Percentiles rank a stretch among this genome's conserved stretches.
These are phyloP conservation scores for Venturia nashicola DNA, from an alignment of 2,329 filamentous ascomycete species.

Conservation along the genomic window DNA sequence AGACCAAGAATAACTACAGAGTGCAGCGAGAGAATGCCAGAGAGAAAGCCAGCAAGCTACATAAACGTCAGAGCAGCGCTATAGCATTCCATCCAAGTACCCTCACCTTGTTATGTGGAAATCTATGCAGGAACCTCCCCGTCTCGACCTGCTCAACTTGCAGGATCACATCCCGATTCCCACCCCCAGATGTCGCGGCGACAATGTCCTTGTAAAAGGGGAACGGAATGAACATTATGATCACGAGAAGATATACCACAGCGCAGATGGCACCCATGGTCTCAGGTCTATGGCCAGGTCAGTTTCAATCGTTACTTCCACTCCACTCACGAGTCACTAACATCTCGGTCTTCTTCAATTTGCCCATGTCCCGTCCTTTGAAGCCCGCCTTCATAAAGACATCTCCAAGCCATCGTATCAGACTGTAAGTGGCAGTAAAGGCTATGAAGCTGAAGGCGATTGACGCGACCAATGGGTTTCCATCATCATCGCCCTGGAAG, in stretches of 20 bases:
- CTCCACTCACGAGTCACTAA: slow-evolving; percentile 25
- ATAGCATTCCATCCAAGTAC: background rate
- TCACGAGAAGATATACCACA: slow-evolving; percentile 75
- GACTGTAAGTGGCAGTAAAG: slow-evolving; percentile 68
- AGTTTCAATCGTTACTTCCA: slow-evolving; percentile 11
- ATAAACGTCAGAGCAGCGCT: background rate
- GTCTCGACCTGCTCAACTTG: slow-evolving; percentile 57
- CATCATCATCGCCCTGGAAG: slow-evolving; percentile 56
- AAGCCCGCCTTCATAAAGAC: slow-evolving; percentile 81
- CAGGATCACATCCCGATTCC: slow-evolving; percentile 76
- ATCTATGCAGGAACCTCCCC: slow-evolving; percentile 77
- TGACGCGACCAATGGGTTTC: slow-evolving; percentile 79
- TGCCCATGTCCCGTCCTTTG: slow-evolving; percentile 82
- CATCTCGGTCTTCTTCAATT: slow-evolving; percentile 63
- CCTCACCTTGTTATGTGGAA: slow-evolving; percentile 81
- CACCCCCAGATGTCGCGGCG: slow-evolving; percentile 82
- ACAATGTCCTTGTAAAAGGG: slow-evolving; percentile 98
- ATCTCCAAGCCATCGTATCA: slow-evolving; percentile 88
- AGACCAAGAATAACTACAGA: slow-evolving; percentile 84
- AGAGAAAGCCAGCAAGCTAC: slow-evolving; percentile 86
- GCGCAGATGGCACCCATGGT: slow-evolving; percentile 93
- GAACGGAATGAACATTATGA: slow-evolving; percentile 91
- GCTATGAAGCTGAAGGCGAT: slow-evolving; percentile 76
- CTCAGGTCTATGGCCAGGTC: slow-evolving; percentile 50
- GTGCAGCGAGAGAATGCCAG: slow-evolving; percentile 85